Percentiles rank a stretch among this genome's conserved stretches.
phyloP scores from a whole-genome alignment of 2,329 filamentous ascomycete species.

The Mycosphaerella sp. region DNA sequence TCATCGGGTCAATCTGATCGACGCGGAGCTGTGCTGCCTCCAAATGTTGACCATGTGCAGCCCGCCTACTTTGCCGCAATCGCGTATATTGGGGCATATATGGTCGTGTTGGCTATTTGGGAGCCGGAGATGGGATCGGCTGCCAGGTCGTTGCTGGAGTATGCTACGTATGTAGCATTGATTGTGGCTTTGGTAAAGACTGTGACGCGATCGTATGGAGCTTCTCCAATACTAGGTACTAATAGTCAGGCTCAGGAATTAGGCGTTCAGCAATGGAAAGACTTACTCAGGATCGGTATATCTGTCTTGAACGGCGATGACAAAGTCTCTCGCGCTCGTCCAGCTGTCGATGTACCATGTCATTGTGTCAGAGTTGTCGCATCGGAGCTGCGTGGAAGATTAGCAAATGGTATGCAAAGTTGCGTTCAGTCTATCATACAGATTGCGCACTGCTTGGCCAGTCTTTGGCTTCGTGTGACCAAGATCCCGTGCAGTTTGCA shows the following conservation, averaged over 20 bases:
- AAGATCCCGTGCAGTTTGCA: slow-evolving; percentile 23
- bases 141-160: slow-evolving; percentile 2
- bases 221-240: slow-evolving; percentile 24
- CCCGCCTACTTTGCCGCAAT: neutral
- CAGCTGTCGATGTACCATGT: slow-evolving; percentile 25
- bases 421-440: neutral
- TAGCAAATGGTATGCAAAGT: neutral
- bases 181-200: slow-evolving; percentile 24
- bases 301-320: slow-evolving; percentile 24
- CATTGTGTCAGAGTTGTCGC: slow-evolving; percentile 20
- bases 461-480: slow-evolving; percentile 18
- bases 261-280: neutral
- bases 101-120: slow-evolving; percentile 7
- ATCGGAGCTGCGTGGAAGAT: slow-evolving; percentile 16
- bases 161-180: slow-evolving; percentile 13
- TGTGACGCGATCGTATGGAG: slow-evolving; percentile 27
- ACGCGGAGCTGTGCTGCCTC: neutral
- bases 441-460: slow-evolving; percentile 18
- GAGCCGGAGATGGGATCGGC: slow-evolving; percentile 12
- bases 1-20: neutral
- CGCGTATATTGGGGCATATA: slow-evolving; percentile 19
- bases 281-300: slow-evolving; percentile 29
- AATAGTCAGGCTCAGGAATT: slow-evolving; percentile 8
- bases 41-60: neutral
- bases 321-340: slow-evolving; percentile 20